Percentiles rank a stretch among this genome's conserved stretches.
These are phyloP conservation scores for Barnettozyma salicaria DNA, from an alignment of 805 yeast genomes.

Conservation along the genomic window DNA sequence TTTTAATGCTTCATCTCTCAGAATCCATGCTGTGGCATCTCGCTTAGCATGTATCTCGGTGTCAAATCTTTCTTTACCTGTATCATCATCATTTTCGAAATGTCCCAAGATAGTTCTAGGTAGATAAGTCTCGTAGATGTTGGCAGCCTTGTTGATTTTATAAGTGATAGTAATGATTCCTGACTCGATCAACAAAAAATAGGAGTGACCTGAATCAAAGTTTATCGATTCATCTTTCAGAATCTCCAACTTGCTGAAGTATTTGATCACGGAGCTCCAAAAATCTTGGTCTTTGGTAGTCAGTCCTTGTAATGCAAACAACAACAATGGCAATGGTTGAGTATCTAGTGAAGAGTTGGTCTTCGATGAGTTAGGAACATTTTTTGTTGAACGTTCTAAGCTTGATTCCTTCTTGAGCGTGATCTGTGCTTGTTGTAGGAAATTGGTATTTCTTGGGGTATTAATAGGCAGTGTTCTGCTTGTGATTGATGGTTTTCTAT, in stretches of 20 bases:
- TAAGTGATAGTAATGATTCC: conserved; percentile 49
- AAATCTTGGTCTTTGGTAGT: conserved; percentile 41
- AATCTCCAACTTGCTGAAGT: conserved; percentile 44
- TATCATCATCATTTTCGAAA: conserved; percentile 22
- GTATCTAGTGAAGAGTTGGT: conserved; percentile 23
- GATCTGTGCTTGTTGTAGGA: conserved; percentile 35
- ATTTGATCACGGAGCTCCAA: conserved; percentile 61
- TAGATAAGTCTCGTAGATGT: conserved; percentile 40
- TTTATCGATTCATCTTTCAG: conserved; percentile 49
- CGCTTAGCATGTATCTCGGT: conserved; percentile 49
- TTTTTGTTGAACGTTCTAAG: conserved; percentile 13
- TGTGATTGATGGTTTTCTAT: conserved; percentile 3
- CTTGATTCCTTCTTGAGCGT: conserved; percentile 27
- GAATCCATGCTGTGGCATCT: conserved; percentile 64
- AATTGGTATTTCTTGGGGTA: conserved; percentile 38
- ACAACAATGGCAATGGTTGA: conserved; percentile 39
- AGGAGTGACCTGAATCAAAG: conserved; percentile 25
- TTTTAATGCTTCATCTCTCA: conserved; percentile 42
- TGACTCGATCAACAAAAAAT: conserved; percentile 52
- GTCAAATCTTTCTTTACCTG: conserved; percentile 35
- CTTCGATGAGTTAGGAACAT: conserved; percentile 10
- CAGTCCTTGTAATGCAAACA: conserved; percentile 40
- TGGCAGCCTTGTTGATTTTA: conserved; percentile 31
- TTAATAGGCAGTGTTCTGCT: conserved; percentile 18
- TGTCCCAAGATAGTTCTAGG: conserved; percentile 54